A percentile compares a stretch with the other conserved stretches of the same genome.
Conservation (phyloP, 2,329 filamentous ascomycete genomes). For the Cercospora sojina region DNA sequence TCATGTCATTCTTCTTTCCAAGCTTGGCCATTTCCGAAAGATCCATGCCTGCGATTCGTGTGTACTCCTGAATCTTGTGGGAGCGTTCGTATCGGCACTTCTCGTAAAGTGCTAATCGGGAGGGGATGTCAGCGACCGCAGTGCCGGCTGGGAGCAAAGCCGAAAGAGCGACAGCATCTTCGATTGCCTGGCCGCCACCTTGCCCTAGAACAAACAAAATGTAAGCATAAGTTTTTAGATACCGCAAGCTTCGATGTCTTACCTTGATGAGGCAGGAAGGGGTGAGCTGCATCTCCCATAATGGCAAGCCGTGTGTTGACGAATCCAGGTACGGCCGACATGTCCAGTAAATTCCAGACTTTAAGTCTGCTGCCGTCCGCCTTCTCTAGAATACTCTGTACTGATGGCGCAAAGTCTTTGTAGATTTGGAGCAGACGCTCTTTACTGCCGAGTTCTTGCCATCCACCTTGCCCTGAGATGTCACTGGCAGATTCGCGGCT, state of each 20-base stretch:
- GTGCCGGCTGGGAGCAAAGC: slow-evolving; percentile 50
- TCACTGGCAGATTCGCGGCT: slow-evolving; percentile 31
- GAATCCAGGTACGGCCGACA: slow-evolving; percentile 60
- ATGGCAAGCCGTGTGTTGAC: slow-evolving; percentile 55
- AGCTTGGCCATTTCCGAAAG: slow-evolving; percentile 21
- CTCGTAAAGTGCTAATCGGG: slow-evolving; percentile 59
- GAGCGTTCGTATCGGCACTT: slow-evolving; percentile 58
- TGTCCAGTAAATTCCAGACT: slow-evolving; percentile 62
- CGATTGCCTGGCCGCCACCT: slow-evolving; percentile 63
- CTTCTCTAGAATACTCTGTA: slow-evolving; percentile 41
- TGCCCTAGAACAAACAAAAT: slow-evolving; percentile 51
- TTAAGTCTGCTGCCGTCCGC: slow-evolving; percentile 46
- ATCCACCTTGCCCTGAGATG: slow-evolving; percentile 26
- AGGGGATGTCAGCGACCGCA: slow-evolving; percentile 48
- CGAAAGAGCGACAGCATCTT: slow-evolving; percentile 61
- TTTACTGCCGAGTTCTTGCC: slow-evolving; percentile 42
- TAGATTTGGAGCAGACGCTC: slow-evolving; percentile 42
- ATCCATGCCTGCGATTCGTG: slow-evolving; percentile 50
- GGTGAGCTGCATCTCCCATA: slow-evolving; percentile 67
- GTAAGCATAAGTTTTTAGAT: neutral
- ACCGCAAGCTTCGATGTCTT: neutral
- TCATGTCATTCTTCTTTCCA: slow-evolving; percentile 11
- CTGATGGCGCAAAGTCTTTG: slow-evolving; percentile 39
- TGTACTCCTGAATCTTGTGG: slow-evolving; percentile 57
- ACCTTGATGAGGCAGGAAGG: slow-evolving; percentile 55